A percentile compares a stretch with the other conserved stretches of the same genome.
phyloP scores from a whole-genome alignment of 2,329 filamentous ascomycete genomes.

The Calonectria hongkongensis region DNA sequence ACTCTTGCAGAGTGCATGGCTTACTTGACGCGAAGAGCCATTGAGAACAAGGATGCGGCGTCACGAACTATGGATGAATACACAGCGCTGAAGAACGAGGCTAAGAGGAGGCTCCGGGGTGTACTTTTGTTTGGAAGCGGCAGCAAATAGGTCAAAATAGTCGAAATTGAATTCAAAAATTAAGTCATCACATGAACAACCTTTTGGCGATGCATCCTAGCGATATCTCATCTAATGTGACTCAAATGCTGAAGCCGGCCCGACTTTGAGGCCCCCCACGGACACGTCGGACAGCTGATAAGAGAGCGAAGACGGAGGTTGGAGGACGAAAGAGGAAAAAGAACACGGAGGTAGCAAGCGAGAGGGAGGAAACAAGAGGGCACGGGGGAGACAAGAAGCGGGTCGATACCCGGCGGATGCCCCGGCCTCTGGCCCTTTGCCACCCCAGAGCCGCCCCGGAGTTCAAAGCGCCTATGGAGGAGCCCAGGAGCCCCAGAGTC shows the following conservation, averaged over 20 bases:
- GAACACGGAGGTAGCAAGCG: slow-evolving; percentile 7
- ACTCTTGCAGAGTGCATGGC: slow-evolving; percentile 62
- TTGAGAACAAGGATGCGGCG: slow-evolving; percentile 63
- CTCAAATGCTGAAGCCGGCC: background rate
- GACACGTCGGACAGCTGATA: background rate
- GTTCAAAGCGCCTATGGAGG: background rate
- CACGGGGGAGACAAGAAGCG: slow-evolving; percentile 9
- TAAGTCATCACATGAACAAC: slow-evolving; percentile 4
- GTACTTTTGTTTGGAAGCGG: slow-evolving; percentile 34
- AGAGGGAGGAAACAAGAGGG: background rate
- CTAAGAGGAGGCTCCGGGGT: slow-evolving; percentile 56
- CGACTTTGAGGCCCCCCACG: slow-evolving; percentile 12
- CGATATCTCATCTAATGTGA: background rate
- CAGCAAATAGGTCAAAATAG: slow-evolving; percentile 4
- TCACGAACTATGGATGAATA: slow-evolving; percentile 58
- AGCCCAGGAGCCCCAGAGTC: slow-evolving; percentile 15
- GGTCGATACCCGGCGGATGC: slow-evolving; percentile 7
- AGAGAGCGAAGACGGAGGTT: slow-evolving; percentile 16
- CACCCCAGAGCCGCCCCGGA: slow-evolving; percentile 9
- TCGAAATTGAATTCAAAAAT: slow-evolving; percentile 11
- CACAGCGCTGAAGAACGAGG: slow-evolving; percentile 55
- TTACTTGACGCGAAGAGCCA: slow-evolving; percentile 61
- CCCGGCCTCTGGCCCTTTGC: background rate
- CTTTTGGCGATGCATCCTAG: background rate
- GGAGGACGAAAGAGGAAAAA: slow-evolving; percentile 1